Conservation (phyloP, 148 eudicot genomes). For the Fallopia convolvulus region DNA sequence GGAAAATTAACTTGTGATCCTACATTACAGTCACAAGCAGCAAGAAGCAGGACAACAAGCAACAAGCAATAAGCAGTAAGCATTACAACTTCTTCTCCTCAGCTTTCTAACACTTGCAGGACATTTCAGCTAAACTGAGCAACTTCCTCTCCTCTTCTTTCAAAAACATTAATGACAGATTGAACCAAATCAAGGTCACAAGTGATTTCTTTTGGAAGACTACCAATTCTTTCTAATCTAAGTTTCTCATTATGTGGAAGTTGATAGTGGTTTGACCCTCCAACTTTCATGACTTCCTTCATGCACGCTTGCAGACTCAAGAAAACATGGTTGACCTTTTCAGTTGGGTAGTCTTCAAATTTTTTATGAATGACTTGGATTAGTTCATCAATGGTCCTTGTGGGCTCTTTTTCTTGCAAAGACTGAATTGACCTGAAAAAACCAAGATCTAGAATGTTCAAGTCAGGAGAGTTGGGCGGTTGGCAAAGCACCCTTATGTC, state of each 20-base stretch:
- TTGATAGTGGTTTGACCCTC: constrained; percentile 4
- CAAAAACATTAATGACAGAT: constrained; percentile 3
- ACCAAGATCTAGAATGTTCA: constrained; percentile 10
- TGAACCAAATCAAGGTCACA: constrained; percentile 12
- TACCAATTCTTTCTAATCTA: neutral
- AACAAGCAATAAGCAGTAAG: too few relatives aligned
- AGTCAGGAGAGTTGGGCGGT: constrained; percentile 4
- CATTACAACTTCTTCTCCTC: too few relatives aligned
- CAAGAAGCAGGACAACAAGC: too few relatives aligned
- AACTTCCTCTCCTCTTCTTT: too few relatives aligned
- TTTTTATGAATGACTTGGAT: neutral
- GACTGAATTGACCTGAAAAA: neutral
- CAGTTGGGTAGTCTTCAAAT: neutral
- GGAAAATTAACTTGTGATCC: too few relatives aligned
- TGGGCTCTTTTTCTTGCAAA: neutral
- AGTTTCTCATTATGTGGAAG: constrained; percentile 1
- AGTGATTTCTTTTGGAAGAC: constrained; percentile 6
- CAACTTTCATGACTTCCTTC: constrained; percentile 6
- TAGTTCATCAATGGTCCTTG: neutral
- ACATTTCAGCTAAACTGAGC: too few relatives aligned
- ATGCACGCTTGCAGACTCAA: constrained; percentile 1
- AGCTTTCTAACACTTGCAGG: too few relatives aligned
- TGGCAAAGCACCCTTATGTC: neutral
- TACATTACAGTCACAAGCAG: too few relatives aligned
- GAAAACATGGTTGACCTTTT: constrained; percentile 4